Evolutionary conservation across 2,329 filamentous ascomycete genomes (phyloP).

Genomic region (Aspergillus vadensis): DNA sequence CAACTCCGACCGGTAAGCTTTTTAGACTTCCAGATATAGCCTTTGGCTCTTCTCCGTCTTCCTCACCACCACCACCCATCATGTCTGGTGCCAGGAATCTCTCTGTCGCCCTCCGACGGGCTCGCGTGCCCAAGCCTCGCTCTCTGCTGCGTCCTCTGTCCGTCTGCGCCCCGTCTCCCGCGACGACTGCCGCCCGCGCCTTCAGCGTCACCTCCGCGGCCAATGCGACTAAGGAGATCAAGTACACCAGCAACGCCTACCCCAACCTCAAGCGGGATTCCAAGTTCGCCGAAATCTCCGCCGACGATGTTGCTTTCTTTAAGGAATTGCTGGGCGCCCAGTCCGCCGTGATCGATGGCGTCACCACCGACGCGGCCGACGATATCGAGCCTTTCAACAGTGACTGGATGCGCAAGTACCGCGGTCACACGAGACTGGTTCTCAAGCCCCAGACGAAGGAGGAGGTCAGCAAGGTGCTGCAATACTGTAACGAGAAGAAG

Average conservation of each 20-base stretch:
- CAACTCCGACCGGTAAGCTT: conserved; percentile 9
- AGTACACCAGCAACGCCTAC: conserved; percentile 79
- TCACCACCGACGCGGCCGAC: conserved; percentile 70
- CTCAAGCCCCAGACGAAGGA: conserved; percentile 81
- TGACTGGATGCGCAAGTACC: conserved; percentile 99
- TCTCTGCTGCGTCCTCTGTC: conserved; percentile 26
- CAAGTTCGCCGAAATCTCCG: conserved; percentile 68
- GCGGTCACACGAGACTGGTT: conserved; percentile 83
- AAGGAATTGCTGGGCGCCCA: conserved; percentile 74
- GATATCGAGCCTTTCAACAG: conserved; percentile 92
- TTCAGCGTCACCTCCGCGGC: conserved; percentile 35
- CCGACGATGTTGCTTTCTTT: conserved; percentile 82
- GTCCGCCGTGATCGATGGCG: conserved; percentile 80
- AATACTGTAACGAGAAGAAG: conserved; percentile 91
- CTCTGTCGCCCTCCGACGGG: conserved; percentile 35
- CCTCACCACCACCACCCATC: conserved; percentile 12
- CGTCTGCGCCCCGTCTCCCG: conserved; percentile 17
- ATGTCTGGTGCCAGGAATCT: conserved; percentile 38
- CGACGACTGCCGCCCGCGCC: conserved; percentile 25
- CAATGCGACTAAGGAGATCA: conserved; percentile 49
- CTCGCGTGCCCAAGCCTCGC: conserved; percentile 34
- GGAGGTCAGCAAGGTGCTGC: conserved; percentile 85
- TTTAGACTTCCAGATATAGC: conserved; percentile 15
- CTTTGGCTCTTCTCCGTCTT: neutral
- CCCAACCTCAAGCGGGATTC: conserved; percentile 78